Evolutionary conservation across 768 basidiomycete species (phyloP), one percentile per base, ranked within the genome.

Genomic region (Trametes coccinea): DNA sequence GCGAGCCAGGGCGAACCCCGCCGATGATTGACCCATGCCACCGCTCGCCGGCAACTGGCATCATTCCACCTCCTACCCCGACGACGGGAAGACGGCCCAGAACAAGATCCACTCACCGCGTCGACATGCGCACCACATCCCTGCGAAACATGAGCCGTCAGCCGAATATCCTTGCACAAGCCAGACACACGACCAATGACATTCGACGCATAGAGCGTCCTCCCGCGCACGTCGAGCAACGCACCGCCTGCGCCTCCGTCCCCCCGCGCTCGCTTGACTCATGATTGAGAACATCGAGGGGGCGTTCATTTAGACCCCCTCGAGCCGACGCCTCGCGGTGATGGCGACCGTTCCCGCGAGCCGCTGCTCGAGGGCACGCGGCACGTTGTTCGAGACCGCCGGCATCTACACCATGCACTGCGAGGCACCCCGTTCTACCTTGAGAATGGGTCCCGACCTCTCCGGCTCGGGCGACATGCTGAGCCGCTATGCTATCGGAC

Each of bases 101-200:
- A 48, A 9, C 40, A 31, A 51, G 30, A 41, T 44, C 8, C 43
- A 79, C 82, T 80, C 73, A 88, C 89, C 72, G 75, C 61, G 54
- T 89, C 84, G 69, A 81, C 82, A 73, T 91, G 89, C 60, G 68
- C 67, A 9, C 89, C 89, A 63, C 89, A 91, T 52, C 89, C 89
- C 89, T 90, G 77, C 66, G 56, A 44, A 64, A 54, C 61, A 64
- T 56, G 64, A 58, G 67, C 71, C 7, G 22, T 46, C 44, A 47
- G 45, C 68, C 50, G 54, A 53, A 53, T 2, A 39, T 13, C 31
- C 39, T n/a, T 2, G 4, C 3, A 39, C 4, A 43, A n/a, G n/a
- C n/a, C n/a, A n/a, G n/a, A 22, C 22, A 14, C 16, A 53, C 27
- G 22, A 44, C 37, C 44, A 46, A 22, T 22, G 22, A 22, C 1